Evolutionary conservation across 805 yeast genomes (phyloP).

Genomic region (Cyberlindnera veronae): DNA sequence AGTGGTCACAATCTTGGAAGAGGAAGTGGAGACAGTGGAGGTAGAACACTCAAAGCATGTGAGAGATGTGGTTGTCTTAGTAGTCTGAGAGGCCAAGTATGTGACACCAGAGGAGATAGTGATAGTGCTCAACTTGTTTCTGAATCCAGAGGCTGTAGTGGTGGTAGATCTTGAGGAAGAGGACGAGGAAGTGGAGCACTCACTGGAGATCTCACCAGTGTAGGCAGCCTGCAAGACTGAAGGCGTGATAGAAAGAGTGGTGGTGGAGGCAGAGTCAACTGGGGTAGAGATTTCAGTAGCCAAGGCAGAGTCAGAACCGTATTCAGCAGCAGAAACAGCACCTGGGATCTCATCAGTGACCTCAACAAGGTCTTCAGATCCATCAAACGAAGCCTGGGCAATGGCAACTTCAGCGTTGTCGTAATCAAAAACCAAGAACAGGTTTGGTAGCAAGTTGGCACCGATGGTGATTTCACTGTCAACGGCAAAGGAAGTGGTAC

Average conservation of each 20-base stretch:
- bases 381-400: constrained; percentile 11
- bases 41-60: neutral
- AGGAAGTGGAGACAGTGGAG: neutral
- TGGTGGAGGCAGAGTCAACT: neutral
- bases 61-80: neutral
- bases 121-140: neutral
- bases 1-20: too few relatives aligned
- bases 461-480: constrained; percentile 12
- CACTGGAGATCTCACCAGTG: constrained; percentile 10
- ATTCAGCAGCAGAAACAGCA: constrained; percentile 13
- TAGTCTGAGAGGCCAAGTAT: neutral
- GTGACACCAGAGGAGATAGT: neutral
- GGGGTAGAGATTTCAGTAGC: constrained; percentile 4
- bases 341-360: constrained; percentile 18
- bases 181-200: neutral
- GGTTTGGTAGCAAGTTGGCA: constrained; percentile 11
- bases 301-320: neutral
- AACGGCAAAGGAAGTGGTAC: constrained; percentile 12
- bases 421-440: constrained; percentile 19
- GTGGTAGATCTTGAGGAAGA: neutral
- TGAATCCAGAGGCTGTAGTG: neutral
- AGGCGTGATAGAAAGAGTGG: constrained; percentile 4
- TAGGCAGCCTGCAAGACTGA: neutral
- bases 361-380: constrained; percentile 11
- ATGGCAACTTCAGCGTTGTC: constrained; percentile 19